Percentiles rank a stretch among this genome's conserved stretches.
Evolutionary conservation across 2,329 filamentous ascomycete genomes (phyloP).

Genomic region (Rasamsonia emersonii): DNA sequence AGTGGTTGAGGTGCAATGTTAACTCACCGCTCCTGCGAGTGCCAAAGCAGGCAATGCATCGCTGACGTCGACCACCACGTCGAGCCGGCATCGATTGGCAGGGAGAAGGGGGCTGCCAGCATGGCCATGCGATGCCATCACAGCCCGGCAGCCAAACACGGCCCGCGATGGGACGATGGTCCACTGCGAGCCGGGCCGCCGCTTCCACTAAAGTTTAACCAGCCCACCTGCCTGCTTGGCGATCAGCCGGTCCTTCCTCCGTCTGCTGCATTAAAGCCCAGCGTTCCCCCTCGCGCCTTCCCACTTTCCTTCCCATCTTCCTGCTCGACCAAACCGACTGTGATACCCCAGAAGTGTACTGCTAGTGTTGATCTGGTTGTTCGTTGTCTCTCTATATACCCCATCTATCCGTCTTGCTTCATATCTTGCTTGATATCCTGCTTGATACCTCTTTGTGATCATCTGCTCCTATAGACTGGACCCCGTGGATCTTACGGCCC

Average conservation of each 20-base stretch:
- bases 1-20: conserved; percentile 3
- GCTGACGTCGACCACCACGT: conserved; percentile 1
- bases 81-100: conserved; percentile 5
- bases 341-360: conserved; percentile 7
- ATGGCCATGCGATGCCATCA: conserved; percentile 5
- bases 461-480: too few species aligned
- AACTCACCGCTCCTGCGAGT: conserved; percentile 7
- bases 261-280: conserved; percentile 9
- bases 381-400: neutral
- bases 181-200: conserved; percentile 10
- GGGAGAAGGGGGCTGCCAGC: neutral
- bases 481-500: conserved; percentile 2
- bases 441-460: too few species aligned
- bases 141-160: conserved; percentile 1
- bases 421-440: too few species aligned
- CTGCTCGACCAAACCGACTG: neutral
- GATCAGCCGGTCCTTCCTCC: neutral
- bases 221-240: conserved; percentile 2
- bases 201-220: conserved; percentile 3
- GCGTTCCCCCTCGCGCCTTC: conserved; percentile 5
- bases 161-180: conserved; percentile 5
- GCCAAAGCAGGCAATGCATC: neutral
- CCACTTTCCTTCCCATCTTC: conserved; percentile 5
- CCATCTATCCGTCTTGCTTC: too few species aligned
- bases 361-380: too few species aligned